Percentiles rank a stretch among this genome's conserved stretches.
Evolutionary conservation across 1,284 basidiomycete genomes (phyloP).

Genomic region (Pseudozyma pruni): DNA sequence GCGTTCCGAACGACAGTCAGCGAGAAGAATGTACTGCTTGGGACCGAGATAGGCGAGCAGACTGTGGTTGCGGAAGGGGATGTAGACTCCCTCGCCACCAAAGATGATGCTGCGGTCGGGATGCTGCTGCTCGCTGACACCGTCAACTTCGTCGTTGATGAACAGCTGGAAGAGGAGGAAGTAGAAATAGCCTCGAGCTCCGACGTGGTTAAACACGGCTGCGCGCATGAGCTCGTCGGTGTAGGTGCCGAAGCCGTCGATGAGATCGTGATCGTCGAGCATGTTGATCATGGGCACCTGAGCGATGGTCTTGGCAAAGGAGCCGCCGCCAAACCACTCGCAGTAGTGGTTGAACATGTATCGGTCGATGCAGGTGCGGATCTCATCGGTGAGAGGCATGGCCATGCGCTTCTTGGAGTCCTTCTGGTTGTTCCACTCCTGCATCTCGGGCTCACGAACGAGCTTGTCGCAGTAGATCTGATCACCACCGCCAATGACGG

Average conservation of each 20-base stretch:
- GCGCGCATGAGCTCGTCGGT: slow-evolving; percentile 62
- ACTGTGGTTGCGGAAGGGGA: slow-evolving; percentile 62
- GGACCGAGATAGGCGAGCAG: slow-evolving; percentile 64
- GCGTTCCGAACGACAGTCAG: slow-evolving; percentile 66
- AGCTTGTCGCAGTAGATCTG: slow-evolving; percentile 63
- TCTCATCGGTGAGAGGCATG: slow-evolving; percentile 78
- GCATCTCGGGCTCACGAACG: slow-evolving; percentile 70
- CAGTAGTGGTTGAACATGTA: slow-evolving; percentile 81
- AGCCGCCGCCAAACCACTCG: slow-evolving; percentile 80
- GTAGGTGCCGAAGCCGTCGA: slow-evolving; percentile 90
- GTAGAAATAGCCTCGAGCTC: slow-evolving; percentile 60
- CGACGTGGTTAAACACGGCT: slow-evolving; percentile 62
- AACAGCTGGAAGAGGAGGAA: slow-evolving; percentile 67
- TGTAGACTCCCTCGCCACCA: slow-evolving; percentile 57
- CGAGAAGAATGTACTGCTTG: slow-evolving; percentile 62
- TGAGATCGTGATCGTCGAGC: slow-evolving; percentile 76
- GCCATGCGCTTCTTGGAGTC: slow-evolving; percentile 76
- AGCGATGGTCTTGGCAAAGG: slow-evolving; percentile 90
- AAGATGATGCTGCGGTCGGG: slow-evolving; percentile 57
- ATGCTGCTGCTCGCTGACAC: slow-evolving; percentile 41
- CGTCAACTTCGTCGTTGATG: slow-evolving; percentile 60
- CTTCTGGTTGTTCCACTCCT: slow-evolving; percentile 81
- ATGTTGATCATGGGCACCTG: slow-evolving; percentile 79
- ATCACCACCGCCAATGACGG: slow-evolving; percentile 77
- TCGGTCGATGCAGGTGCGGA: slow-evolving; percentile 82